phyloP scores from a whole-genome alignment of 2,329 filamentous ascomycete genomes.

The Aspergillus glaucus region DNA sequence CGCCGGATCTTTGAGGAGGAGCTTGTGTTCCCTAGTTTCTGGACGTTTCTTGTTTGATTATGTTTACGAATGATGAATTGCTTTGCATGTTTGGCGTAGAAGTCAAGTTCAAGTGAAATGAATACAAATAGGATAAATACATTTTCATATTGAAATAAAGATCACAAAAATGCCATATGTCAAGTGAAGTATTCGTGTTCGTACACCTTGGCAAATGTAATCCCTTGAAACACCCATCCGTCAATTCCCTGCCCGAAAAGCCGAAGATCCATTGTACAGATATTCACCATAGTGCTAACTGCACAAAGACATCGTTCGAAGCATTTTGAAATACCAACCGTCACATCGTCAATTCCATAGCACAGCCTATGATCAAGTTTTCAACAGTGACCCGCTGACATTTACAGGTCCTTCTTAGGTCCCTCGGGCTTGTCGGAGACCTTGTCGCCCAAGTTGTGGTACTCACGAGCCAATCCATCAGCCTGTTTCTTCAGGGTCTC shows the following conservation, averaged over 20 bases:
- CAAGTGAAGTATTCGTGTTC: too few relatives aligned
- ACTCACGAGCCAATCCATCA: constrained; percentile 75
- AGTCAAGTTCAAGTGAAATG: neutral
- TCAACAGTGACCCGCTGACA: neutral
- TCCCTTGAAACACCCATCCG: too few relatives aligned
- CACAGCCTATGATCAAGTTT: neutral
- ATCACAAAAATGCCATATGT: too few relatives aligned
- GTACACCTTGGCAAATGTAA: too few relatives aligned
- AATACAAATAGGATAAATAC: neutral
- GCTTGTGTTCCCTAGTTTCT: constrained; percentile 96
- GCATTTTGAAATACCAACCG: neutral
- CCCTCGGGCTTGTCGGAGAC: constrained; percentile 52
- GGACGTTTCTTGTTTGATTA: constrained; percentile 84
- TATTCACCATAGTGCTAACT: neutral
- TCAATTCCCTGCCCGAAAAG: too few relatives aligned
- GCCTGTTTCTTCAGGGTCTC: constrained; percentile 89
- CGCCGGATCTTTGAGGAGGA: constrained; percentile 97
- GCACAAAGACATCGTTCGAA: neutral
- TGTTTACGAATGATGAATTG: neutral
- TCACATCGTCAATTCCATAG: neutral
- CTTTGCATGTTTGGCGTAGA: neutral
- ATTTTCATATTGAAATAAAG: too few relatives aligned
- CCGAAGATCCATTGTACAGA: neutral
- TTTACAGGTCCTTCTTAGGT: constrained; percentile 52
- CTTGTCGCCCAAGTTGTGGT: constrained; percentile 78